Evolutionary conservation across 139 green algal species (phyloP), one percentile per base, ranked within the genome.

Genomic region (Coelastrella sp.): DNA sequence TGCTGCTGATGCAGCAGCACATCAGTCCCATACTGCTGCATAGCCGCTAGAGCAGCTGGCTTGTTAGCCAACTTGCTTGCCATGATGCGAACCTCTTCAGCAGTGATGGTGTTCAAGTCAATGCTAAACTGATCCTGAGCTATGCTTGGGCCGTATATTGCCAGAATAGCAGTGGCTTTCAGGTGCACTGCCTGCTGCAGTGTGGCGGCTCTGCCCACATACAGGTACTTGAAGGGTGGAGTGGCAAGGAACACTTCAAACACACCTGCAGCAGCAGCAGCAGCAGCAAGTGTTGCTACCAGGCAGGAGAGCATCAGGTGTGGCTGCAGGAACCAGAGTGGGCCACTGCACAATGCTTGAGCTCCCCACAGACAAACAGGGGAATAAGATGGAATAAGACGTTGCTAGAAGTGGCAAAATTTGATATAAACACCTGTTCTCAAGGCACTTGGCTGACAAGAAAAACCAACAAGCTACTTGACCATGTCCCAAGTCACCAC

Each of bases 151-250:
- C 82, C 82, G 17, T 87, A 87, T 9, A 87, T 56, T 66, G 82
- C 82, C 63, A 87, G 66, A 24, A 78, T 24, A 8, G 82, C 82
- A 11, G 63, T 61, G 10, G 24, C 61, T 20, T 87, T 87, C 25
- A 87, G 72, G 14, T 56, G 61, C 6, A 24, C 14, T 4, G 82
- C 82, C 6, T 87, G 60, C 4, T 61, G 14, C 15, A 87, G 63
- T 27, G 60, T 87, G 25, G 66, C 20, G 12, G 82, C 82, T 3
- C 82, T 12, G n/a, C 82, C 82, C 6, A 87, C 82, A 58, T 87
- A 87, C 14, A 87, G 82, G 63, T 87, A 87, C 81, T 86, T 86
- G 82, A 87, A 87, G 82, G 82, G 82, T 25, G 82, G 82, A 5
- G 61, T 87, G 10, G 25, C 82, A 15, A 87, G 63, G 63, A 87